Conservation (phyloP, 2,329 filamentous ascomycete species). For the Colletotrichum agaves region DNA sequence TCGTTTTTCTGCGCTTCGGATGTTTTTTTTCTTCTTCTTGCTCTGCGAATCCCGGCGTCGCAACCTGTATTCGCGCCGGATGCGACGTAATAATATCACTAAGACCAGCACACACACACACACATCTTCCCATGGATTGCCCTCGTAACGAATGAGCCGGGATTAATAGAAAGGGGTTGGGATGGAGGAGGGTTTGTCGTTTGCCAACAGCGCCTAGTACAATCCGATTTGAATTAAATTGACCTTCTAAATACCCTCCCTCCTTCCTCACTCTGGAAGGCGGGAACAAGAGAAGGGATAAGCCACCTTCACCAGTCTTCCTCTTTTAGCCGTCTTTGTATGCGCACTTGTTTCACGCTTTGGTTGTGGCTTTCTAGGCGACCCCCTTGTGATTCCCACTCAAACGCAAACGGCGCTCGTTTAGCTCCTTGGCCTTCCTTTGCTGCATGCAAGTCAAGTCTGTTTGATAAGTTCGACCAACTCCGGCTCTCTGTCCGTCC, state of each 20-base stretch:
- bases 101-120: background rate
- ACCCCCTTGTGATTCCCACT: slow-evolving; percentile 4
- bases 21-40: slow-evolving; percentile 12
- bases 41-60: background rate
- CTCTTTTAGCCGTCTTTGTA: slow-evolving; percentile 1
- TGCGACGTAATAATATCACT: slow-evolving; percentile 9
- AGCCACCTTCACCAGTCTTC: slow-evolving; percentile 10
- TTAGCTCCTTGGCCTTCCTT: background rate
- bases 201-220: background rate
- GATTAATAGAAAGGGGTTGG: background rate
- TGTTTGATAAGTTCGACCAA: background rate
- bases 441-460: background rate
- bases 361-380: slow-evolving; percentile 21
- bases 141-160: background rate
- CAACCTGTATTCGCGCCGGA: background rate
- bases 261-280: background rate
- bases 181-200: background rate
- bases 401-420: slow-evolving; percentile 7
- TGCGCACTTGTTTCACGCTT: slow-evolving; percentile 25
- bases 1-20: slow-evolving; percentile 1
- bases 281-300: background rate
- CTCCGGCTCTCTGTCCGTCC: slow-evolving; percentile 1
- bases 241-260: too few species aligned
- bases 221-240: background rate
- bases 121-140: background rate